Evolutionary conservation across 1,139 yeast species (phyloP).

Genomic region (Blastobotrys serpentis): DNA sequence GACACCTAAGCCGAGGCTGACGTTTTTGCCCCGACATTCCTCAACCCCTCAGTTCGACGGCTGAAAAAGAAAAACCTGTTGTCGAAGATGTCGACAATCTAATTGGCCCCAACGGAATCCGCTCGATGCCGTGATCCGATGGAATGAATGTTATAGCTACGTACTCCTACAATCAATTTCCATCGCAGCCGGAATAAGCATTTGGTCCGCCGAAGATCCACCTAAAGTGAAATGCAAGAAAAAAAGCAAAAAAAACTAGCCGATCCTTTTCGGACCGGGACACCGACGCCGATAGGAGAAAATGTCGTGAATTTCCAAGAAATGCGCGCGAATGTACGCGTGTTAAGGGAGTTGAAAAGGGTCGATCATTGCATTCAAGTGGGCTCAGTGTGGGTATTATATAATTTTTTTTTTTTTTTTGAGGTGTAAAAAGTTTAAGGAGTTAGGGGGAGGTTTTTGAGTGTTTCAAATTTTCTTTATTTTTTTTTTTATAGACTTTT

Average conservation of each 20-base stretch:
- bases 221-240: neutral
- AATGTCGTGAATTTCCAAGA: neutral
- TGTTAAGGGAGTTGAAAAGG: constrained; percentile 1
- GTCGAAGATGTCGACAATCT: no score
- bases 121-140: no score
- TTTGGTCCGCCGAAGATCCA: no score
- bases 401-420: neutral
- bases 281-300: neutral
- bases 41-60: no score
- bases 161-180: no score
- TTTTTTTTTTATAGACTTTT: no score
- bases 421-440: constrained; percentile 4
- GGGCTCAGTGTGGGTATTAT: constrained; percentile 1
- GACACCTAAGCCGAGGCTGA: neutral
- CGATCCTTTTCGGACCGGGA: neutral
- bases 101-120: no score
- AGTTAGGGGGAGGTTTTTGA: neutral
- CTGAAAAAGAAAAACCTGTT: no score
- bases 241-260: neutral
- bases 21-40: no score
- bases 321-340: constrained; percentile 2
- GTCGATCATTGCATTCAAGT: neutral
- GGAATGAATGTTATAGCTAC: no score
- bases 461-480: constrained; percentile 2
- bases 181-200: no score